phyloP scores from a whole-genome alignment of 768 basidiomycete genomes.

The Gloeopeniophorella convolvens region DNA sequence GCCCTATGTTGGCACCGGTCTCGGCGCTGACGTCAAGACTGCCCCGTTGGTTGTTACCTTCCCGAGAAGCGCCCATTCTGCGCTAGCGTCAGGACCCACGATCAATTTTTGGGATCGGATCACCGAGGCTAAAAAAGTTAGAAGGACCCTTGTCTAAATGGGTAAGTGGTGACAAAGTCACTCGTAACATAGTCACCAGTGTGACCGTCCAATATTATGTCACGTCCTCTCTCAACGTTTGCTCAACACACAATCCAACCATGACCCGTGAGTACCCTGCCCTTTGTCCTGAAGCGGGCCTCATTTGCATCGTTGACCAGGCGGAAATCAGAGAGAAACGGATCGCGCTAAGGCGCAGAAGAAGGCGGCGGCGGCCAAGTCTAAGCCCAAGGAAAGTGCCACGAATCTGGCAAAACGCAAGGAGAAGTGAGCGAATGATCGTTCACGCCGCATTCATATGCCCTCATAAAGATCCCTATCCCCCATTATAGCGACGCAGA shows the following conservation, averaged over 20 bases:
- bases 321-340: conserved; percentile 77
- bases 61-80: conserved; percentile 11
- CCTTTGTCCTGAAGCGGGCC: background rate
- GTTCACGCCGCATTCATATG: conserved; percentile 3
- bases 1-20: conserved; percentile 8
- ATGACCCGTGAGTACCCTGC: conserved; percentile 19
- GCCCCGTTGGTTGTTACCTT: too few species aligned
- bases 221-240: background rate
- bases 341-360: conserved; percentile 72
- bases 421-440: conserved; percentile 52
- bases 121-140: conserved; percentile 19
- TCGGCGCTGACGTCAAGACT: conserved; percentile 19
- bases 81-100: conserved; percentile 17
- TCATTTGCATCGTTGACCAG: conserved; percentile 31
- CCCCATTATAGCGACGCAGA: conserved; percentile 59
- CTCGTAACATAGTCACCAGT: background rate
- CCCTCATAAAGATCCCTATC: conserved; percentile 25
- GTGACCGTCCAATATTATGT: conserved; percentile 4
- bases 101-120: conserved; percentile 21
- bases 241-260: background rate
- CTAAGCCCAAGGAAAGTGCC: conserved; percentile 67
- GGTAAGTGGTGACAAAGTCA: background rate
- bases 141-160: conserved; percentile 8
- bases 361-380: conserved; percentile 50
- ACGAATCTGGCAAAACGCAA: conserved; percentile 57